These are phyloP conservation scores for Eucalyptus fibrosa DNA, from an alignment of 345 rosid species.

Conservation along the genomic window DNA sequence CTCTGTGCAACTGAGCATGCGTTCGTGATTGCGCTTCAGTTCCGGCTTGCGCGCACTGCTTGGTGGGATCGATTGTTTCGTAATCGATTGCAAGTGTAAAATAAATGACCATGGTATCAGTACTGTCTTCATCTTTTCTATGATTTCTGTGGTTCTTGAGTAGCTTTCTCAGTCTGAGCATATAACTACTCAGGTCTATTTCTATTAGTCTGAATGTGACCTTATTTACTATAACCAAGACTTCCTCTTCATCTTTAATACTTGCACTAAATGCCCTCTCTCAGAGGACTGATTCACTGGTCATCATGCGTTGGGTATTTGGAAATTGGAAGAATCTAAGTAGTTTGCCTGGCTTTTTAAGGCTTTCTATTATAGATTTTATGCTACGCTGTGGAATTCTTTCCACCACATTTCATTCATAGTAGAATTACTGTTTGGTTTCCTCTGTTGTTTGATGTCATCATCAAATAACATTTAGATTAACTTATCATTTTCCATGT, in stretches of 20 bases:
- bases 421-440: neutral
- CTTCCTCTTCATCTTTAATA: neutral
- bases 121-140: neutral
- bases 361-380: neutral
- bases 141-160: neutral
- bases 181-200: neutral
- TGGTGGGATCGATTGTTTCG: too few species aligned
- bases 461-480: neutral
- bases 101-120: neutral
- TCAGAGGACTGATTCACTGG: neutral
- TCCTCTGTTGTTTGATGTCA: neutral
- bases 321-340: neutral
- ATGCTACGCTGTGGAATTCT: neutral
- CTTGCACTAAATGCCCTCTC: neutral
- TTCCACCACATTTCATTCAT: neutral
- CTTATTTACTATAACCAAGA: neutral
- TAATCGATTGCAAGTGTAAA: neutral
- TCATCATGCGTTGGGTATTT: neutral
- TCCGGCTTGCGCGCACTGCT: too few species aligned
- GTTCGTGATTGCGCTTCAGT: too few species aligned
- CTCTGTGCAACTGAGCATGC: too few species aligned
- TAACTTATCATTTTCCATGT: neutral
- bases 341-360: neutral
- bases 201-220: neutral
- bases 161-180: neutral